Evolutionary conservation across 768 basidiomycete species (phyloP).

Genomic region (Mycena polygramma): DNA sequence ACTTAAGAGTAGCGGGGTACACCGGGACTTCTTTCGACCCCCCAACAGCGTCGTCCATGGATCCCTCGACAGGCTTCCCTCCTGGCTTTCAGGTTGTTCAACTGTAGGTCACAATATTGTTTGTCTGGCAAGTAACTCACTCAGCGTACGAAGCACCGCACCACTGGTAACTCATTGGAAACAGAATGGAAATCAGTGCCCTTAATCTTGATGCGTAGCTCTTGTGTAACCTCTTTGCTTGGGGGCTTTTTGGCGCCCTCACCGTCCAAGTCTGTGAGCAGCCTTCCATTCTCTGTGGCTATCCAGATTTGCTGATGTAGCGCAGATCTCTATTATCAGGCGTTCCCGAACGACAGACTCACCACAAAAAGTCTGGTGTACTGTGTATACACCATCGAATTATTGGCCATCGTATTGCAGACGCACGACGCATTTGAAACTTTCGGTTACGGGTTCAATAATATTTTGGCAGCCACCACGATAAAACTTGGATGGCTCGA

Average conservation of each 20-base stretch:
- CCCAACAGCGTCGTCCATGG: no score
- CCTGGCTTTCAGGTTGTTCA: neutral
- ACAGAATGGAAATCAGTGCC: no score
- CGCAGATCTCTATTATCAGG: slow-evolving; percentile 7
- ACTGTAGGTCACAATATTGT: neutral
- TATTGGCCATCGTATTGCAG: neutral
- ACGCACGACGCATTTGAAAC: neutral
- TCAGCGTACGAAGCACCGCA: no score
- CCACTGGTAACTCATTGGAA: no score
- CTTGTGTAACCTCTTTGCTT: neutral
- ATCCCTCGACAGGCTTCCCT: neutral
- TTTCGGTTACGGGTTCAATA: neutral
- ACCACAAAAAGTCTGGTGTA: neutral
- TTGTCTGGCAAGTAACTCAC: no score
- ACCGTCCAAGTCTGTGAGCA: neutral
- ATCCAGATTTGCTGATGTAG: no score
- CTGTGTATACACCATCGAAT: neutral
- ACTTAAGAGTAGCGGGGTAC: no score
- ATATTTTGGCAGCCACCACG: neutral
- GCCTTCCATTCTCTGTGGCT: neutral
- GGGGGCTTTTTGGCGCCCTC: neutral
- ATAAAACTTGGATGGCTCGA: neutral
- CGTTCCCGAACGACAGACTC: neutral
- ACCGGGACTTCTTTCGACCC: no score
- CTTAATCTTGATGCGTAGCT: no score